Evolutionary conservation across 2,329 filamentous ascomycete genomes (phyloP).

Genomic region (Tolypocladium ophioglossoides): DNA sequence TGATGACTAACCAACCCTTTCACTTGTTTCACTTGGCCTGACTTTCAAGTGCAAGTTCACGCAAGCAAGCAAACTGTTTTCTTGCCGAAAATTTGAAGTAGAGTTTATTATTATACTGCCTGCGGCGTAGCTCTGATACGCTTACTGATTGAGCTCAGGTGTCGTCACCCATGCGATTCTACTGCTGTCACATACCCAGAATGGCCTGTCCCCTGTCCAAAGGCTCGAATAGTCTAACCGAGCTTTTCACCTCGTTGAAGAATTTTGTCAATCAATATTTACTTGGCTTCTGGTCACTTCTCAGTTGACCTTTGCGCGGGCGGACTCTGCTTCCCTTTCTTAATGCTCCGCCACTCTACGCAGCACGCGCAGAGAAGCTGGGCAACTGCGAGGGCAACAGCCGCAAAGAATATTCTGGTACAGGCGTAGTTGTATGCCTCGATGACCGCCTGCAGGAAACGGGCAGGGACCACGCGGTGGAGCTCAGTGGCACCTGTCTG

Average conservation of each 20-base stretch:
- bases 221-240: not conserved
- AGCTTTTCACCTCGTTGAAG: too few species aligned
- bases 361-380: slow-evolving; percentile 46
- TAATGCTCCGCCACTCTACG: slow-evolving; percentile 60
- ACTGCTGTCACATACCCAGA: not conserved
- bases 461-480: slow-evolving; percentile 34
- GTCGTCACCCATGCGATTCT: not conserved
- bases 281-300: not conserved
- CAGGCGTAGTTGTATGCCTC: slow-evolving; percentile 55
- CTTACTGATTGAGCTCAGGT: not conserved
- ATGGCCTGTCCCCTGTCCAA: not conserved
- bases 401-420: slow-evolving; percentile 52
- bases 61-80: not conserved
- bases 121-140: not conserved
- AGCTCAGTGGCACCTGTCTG: slow-evolving; percentile 50
- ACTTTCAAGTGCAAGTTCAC: not conserved
- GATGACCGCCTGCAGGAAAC: slow-evolving; percentile 43
- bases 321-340: slow-evolving; percentile 28
- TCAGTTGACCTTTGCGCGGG: not conserved
- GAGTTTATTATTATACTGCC: not conserved
- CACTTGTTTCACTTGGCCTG: too few species aligned
- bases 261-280: not conserved
- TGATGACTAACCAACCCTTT: not conserved
- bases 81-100: not conserved
- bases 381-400: slow-evolving; percentile 42